Evolutionary conservation across 805 yeast species (phyloP).

Genomic region (Barnettozyma californica): DNA sequence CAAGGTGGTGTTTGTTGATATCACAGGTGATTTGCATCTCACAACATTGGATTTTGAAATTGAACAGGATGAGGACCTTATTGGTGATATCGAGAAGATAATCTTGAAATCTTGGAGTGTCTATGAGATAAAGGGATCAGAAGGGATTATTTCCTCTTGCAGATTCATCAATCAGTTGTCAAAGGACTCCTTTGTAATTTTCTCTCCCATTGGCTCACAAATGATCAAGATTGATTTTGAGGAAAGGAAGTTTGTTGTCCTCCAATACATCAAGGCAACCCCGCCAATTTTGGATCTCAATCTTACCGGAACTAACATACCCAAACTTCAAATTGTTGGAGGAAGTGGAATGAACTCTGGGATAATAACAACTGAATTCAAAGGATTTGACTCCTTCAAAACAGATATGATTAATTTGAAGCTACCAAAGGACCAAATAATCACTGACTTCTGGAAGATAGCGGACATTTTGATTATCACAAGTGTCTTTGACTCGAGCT

Average conservation of each 20-base stretch:
- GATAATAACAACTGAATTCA: slow-evolving; percentile 18
- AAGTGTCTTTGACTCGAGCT: slow-evolving; percentile 1
- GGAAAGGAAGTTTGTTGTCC: background rate
- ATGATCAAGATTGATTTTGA: slow-evolving; percentile 5
- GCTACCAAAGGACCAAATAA: background rate
- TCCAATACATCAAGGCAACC: background rate
- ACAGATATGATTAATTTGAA: background rate
- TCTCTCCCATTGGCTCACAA: slow-evolving; percentile 10
- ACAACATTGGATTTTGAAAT: background rate
- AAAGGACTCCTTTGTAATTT: background rate
- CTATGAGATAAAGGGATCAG: background rate
- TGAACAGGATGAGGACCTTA: background rate
- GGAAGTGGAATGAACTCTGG: slow-evolving; percentile 19
- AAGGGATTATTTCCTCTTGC: background rate
- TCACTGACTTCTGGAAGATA: slow-evolving; percentile 15
- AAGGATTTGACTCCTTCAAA: slow-evolving; percentile 10
- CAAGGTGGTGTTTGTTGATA: slow-evolving; percentile 1
- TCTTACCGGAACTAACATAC: slow-evolving; percentile 15
- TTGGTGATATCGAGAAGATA: slow-evolving; percentile 1
- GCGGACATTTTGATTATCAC: slow-evolving; percentile 7
- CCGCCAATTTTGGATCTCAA: slow-evolving; percentile 23
- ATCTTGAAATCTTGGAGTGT: slow-evolving; percentile 7
- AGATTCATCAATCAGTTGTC: slow-evolving; percentile 8
- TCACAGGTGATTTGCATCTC: background rate
- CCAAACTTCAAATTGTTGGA: slow-evolving; percentile 23